A percentile compares a stretch with the other conserved stretches of the same genome.
These are phyloP conservation scores for Lavandula angustifolia DNA, from an alignment of 257 asterid genomes.

Conservation along the genomic window DNA sequence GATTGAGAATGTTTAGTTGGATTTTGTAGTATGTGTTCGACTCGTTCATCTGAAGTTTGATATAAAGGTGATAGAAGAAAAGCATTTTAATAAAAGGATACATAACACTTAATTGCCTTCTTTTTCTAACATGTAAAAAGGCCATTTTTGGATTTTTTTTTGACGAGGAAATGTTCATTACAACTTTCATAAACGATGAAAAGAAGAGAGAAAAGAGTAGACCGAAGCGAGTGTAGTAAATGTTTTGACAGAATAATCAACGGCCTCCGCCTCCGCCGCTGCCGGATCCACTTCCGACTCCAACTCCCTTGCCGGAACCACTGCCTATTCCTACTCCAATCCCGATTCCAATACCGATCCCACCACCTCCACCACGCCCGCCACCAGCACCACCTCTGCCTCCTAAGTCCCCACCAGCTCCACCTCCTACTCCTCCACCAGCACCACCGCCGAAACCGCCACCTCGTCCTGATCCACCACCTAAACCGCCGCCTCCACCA, in stretches of 20 bases:
- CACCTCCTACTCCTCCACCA: conserved; percentile 37
- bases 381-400: conserved; percentile 32
- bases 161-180: no score
- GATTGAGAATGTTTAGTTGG: neutral
- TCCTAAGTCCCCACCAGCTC: conserved; percentile 36
- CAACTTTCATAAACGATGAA: no score
- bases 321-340: conserved; percentile 42
- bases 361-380: conserved; percentile 37
- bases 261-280: conserved; percentile 40
- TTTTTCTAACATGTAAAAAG: conserved; percentile 16
- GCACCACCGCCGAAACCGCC: conserved; percentile 40
- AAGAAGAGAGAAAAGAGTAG: no score
- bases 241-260: conserved; percentile 14
- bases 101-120: conserved; percentile 26
- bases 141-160: conserved; percentile 9
- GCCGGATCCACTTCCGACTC: conserved; percentile 41
- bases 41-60: no score
- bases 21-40: no score
- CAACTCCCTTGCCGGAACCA: conserved; percentile 38
- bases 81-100: neutral
- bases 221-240: no score
- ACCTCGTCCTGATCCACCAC: conserved; percentile 45
- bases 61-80: no score
- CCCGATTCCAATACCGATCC: conserved; percentile 41
- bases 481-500: conserved; percentile 42